Percentiles rank a stretch among this genome's conserved stretches.
Evolutionary conservation across 495 filamentous ascomycete species (phyloP).

Genomic region (Usnea hakonensis): DNA sequence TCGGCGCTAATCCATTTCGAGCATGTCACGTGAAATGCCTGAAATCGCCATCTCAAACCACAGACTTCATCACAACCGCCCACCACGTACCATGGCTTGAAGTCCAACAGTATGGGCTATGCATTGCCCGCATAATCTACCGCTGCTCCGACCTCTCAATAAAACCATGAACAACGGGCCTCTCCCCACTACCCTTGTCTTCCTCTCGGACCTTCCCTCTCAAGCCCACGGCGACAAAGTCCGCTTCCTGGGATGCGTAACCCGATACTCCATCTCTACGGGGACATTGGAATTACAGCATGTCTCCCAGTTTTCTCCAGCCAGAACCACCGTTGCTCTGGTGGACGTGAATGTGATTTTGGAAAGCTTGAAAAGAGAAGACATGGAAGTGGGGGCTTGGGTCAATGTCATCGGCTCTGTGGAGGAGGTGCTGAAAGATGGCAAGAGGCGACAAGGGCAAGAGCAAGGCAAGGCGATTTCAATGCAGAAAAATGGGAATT

Average conservation of each 20-base stretch:
- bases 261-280: slow-evolving; percentile 51
- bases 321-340: slow-evolving; percentile 35
- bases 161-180: slow-evolving; percentile 48
- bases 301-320: slow-evolving; percentile 42
- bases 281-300: slow-evolving; percentile 62
- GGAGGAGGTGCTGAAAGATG: slow-evolving; percentile 7
- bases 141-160: not conserved
- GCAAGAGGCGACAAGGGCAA: not conserved
- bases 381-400: slow-evolving; percentile 75
- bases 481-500: not conserved
- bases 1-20: slow-evolving; percentile 10
- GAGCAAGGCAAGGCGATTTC: not conserved
- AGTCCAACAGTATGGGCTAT: not conserved
- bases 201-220: slow-evolving; percentile 55
- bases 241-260: slow-evolving; percentile 83
- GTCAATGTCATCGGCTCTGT: slow-evolving; percentile 85
- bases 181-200: slow-evolving; percentile 55
- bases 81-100: not conserved
- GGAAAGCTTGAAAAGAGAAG: slow-evolving; percentile 51
- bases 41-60: not conserved
- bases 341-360: slow-evolving; percentile 70
- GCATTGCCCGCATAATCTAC: not conserved
- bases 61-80: too few species aligned
- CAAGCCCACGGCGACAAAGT: slow-evolving; percentile 62
- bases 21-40: slow-evolving; percentile 1